Conservation (phyloP, 345 rosid species). For the Lagerstroemia speciosa region DNA sequence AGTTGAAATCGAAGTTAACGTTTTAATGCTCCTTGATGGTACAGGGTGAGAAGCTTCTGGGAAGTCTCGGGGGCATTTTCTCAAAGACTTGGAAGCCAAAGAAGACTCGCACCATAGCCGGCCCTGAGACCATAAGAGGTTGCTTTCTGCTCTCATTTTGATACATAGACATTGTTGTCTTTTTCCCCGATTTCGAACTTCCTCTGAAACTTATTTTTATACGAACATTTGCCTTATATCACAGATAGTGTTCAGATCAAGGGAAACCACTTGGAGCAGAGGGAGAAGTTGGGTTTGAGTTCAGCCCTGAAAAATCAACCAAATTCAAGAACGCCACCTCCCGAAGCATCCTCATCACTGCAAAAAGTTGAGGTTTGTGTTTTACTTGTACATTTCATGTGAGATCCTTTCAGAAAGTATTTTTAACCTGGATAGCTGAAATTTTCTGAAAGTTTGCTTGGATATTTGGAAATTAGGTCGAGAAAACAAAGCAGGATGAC, state of each 20-base stretch:
- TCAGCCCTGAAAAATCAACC: slow-evolving; percentile 32
- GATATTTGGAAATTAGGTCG: slow-evolving; percentile 33
- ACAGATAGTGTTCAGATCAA: slow-evolving; percentile 54
- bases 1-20: background rate
- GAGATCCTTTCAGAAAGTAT: background rate
- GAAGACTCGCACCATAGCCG: slow-evolving; percentile 58
- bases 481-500: slow-evolving; percentile 75
- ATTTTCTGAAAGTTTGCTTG: slow-evolving; percentile 1
- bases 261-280: slow-evolving; percentile 52
- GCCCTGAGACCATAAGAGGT: slow-evolving; percentile 70
- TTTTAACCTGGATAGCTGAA: background rate
- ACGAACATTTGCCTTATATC: background rate
- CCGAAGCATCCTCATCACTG: slow-evolving; percentile 53
- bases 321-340: slow-evolving; percentile 28
- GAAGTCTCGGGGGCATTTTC: slow-evolving; percentile 93
- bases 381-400: background rate
- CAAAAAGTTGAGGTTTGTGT: slow-evolving; percentile 72
- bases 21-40: background rate
- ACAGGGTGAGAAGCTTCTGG: slow-evolving; percentile 97
- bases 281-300: slow-evolving; percentile 74
- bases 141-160: slow-evolving; percentile 6
- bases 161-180: background rate
- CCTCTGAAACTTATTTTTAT: background rate
- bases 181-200: background rate
- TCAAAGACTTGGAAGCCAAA: slow-evolving; percentile 97